Evolutionary conservation across 202 grass and related monocot species (phyloP).

Genomic region (Hordeum pubiflorum): DNA sequence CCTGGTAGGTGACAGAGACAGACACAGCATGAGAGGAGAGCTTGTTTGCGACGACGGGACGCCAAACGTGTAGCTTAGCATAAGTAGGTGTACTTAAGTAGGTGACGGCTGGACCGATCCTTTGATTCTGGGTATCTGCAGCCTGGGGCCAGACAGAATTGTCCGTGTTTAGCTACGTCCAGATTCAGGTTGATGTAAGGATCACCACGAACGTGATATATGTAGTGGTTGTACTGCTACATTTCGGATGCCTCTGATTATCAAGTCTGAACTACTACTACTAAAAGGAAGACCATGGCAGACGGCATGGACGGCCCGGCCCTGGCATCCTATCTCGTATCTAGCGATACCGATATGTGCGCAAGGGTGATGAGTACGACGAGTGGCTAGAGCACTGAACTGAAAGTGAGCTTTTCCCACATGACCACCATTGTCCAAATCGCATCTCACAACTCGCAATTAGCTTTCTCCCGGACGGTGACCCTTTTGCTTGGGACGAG

Average conservation of each 20-base stretch:
- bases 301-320: not conserved
- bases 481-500: not conserved
- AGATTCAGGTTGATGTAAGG: not conserved
- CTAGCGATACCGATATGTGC: too few relatives aligned
- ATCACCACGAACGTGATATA: not conserved
- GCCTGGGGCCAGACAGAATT: not conserved
- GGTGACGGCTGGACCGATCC: not conserved
- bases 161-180: not conserved
- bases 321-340: not conserved
- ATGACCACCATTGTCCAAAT: not conserved
- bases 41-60: not conserved
- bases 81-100: not conserved
- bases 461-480: not conserved
- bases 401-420: not conserved
- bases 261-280: not conserved
- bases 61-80: not conserved
- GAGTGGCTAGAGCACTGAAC: not conserved
- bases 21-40: not conserved
- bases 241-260: not conserved
- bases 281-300: too few relatives aligned
- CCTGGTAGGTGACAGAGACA: not conserved
- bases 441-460: not conserved
- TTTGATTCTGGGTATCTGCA: not conserved
- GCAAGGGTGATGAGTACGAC: not conserved
- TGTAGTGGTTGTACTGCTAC: too few relatives aligned